Evolutionary conservation across 768 basidiomycete species (phyloP), one percentile per base, ranked within the genome.

Genomic region (Heimioporus sp.): DNA sequence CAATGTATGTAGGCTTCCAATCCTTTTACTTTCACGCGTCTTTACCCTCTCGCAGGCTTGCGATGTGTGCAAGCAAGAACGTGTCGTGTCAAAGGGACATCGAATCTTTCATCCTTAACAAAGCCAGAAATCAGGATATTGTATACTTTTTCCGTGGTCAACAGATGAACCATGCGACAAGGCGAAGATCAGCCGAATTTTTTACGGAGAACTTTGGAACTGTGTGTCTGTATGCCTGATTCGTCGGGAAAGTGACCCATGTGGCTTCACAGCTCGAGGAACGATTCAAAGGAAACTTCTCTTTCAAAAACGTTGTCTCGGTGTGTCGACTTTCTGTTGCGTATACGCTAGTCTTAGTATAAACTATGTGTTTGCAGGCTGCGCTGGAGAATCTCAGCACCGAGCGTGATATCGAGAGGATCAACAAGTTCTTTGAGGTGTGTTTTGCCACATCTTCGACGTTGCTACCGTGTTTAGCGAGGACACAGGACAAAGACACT

Each of bases 361-460:
- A 28, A 6, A 28, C 24, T 15, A 16, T 60, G 62, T 63, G 36
- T 20, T 50, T 43, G 47, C 48, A 80, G 69, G 63, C 59, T 32
- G 55, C 71, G 9, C 70, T 80, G 65, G 65, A 65, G 20, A 70
- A 71, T 30, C 73, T 95, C 49, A 81, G 86, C 16, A 81, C 80
- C 21, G 72, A 85, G 55, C 68, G 80, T 52, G 95, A 97, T 70
- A 76, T 80, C 38, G 71, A 82, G 46, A 75, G 74, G 20, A 76
- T 83, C 12, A 77, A 78, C 47, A 78, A 71, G 4, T 96, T 91
- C 77, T 98, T 93, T 77, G 80, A 85, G 76, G 87, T 84, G 66
- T 67, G 71, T 52, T 32, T 35, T 41, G 36, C 44, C 37, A 24
- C 16, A 32, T 35, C 11, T 40, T 17, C 31, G 21, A 6, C 28